Evolutionary conservation across 2,329 filamentous ascomycete genomes (phyloP).

Genomic region (Penicillium sp.): DNA sequence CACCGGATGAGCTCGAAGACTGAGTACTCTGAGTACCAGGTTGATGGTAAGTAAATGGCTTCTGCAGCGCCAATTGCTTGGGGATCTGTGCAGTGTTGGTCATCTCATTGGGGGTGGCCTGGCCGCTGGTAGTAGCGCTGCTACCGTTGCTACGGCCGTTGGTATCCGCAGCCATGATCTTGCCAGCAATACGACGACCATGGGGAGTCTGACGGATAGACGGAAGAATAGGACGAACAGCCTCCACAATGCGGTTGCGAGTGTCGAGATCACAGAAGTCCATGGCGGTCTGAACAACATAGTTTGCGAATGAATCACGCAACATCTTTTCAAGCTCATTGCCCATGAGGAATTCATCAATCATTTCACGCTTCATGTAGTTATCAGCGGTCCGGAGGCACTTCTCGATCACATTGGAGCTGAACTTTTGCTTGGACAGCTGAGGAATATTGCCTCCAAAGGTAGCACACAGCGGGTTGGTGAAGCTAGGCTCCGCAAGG

Average conservation of each 20-base stretch:
- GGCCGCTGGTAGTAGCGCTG: conserved; percentile 31
- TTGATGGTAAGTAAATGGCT: conserved; percentile 30
- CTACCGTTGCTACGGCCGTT: conserved; percentile 39
- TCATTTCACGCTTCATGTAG: conserved; percentile 73
- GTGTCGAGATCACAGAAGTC: conserved; percentile 74
- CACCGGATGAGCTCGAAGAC: conserved; percentile 20
- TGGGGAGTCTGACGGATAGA: conserved; percentile 88
- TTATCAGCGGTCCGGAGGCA: conserved; percentile 79
- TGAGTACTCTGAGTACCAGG: conserved; percentile 29
- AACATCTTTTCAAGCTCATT: conserved; percentile 83
- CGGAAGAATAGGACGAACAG: conserved; percentile 79
- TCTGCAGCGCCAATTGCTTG: conserved; percentile 29
- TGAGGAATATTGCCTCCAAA: conserved; percentile 71
- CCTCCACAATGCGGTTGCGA: conserved; percentile 74
- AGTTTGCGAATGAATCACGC: conserved; percentile 92
- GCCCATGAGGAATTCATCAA: conserved; percentile 73
- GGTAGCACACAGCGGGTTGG: conserved; percentile 77
- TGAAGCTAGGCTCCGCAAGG: conserved; percentile 81
- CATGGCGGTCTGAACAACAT: conserved; percentile 94
- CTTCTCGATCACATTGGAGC: conserved; percentile 98
- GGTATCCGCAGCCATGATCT: conserved; percentile 64
- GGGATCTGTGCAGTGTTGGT: conserved; percentile 35
- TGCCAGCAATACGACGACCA: conserved; percentile 87
- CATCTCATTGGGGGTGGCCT: conserved; percentile 42
- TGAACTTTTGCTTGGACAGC: conserved; percentile 95